Percentiles rank a stretch among this genome's conserved stretches.
phyloP scores from a whole-genome alignment of 1,284 basidiomycete species.

The Ganoderma meredithae region DNA sequence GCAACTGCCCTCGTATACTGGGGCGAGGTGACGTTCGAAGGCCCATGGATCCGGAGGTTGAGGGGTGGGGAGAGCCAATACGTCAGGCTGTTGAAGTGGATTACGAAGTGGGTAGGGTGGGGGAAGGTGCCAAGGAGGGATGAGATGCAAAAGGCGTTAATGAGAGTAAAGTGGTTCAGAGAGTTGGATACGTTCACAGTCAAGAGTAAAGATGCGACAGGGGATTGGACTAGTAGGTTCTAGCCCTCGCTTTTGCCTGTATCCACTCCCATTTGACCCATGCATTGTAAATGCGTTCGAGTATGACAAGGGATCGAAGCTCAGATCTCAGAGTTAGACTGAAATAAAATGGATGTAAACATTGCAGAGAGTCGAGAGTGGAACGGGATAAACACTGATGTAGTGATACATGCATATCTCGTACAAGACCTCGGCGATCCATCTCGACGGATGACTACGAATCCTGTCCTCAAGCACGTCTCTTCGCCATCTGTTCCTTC shows the following conservation, averaged over 20 bases:
- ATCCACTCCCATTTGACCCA: background rate
- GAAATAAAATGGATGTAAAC: no score
- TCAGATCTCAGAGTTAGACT: background rate
- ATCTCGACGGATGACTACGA: background rate
- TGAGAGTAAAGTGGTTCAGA: slow-evolving; percentile 28
- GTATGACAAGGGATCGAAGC: background rate
- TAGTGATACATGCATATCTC: slow-evolving; percentile 16
- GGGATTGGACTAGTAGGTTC: background rate
- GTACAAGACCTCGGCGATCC: slow-evolving; percentile 8
- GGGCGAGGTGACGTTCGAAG: slow-evolving; percentile 70
- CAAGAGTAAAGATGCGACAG: slow-evolving; percentile 5
- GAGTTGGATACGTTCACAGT: slow-evolving; percentile 17
- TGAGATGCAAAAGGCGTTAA: slow-evolving; percentile 32
- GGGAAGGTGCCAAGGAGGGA: slow-evolving; percentile 56
- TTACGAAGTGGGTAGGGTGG: slow-evolving; percentile 71
- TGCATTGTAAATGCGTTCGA: background rate
- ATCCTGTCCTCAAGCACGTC: slow-evolving; percentile 27
- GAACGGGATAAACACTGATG: slow-evolving; percentile 11
- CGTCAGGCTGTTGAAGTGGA: slow-evolving; percentile 62
- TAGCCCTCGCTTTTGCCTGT: slow-evolving; percentile 1
- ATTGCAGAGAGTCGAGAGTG: background rate
- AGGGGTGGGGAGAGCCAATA: slow-evolving; percentile 52
- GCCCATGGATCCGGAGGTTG: slow-evolving; percentile 59
- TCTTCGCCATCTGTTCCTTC: slow-evolving; percentile 37
- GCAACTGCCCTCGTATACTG: slow-evolving; percentile 73